Evolutionary conservation across 305 asterid genomes (phyloP).

Genomic region (Plantago coronopus): DNA sequence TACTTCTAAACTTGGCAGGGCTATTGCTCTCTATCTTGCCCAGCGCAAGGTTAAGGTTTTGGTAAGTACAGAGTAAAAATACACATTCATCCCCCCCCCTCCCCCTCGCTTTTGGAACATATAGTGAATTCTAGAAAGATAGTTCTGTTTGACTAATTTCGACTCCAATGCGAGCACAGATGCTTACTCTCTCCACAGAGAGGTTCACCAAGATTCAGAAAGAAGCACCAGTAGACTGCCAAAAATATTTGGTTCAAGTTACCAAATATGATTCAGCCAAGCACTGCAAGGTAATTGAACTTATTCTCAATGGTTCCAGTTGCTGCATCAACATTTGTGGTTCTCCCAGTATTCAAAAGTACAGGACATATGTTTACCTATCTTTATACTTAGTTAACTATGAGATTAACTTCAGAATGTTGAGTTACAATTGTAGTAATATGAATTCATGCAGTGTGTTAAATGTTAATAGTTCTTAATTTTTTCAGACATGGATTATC

Average conservation of each 20-base stretch:
- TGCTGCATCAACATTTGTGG: background rate
- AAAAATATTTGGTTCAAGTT: slow-evolving; percentile 64
- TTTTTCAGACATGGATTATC: slow-evolving; percentile 52
- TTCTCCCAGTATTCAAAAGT: too few species aligned
- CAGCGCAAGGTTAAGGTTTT: slow-evolving; percentile 54
- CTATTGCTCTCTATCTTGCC: slow-evolving; percentile 67
- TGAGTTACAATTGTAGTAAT: slow-evolving; percentile 28
- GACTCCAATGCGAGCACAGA: slow-evolving; percentile 32
- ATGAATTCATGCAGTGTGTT: slow-evolving; percentile 32
- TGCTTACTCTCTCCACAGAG: slow-evolving; percentile 75
- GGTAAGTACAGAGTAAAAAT: slow-evolving; percentile 35
- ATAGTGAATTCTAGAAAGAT: too few species aligned
- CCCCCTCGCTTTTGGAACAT: too few species aligned
- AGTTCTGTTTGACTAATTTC: background rate
- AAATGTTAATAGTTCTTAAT: background rate
- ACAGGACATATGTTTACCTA: too few species aligned
- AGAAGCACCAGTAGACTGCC: slow-evolving; percentile 60
- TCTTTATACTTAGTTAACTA: too few species aligned
- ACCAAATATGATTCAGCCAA: slow-evolving; percentile 65
- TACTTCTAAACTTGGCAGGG: slow-evolving; percentile 89
- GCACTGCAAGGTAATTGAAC: slow-evolving; percentile 57
- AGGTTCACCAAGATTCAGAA: slow-evolving; percentile 73
- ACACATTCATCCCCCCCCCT: background rate
- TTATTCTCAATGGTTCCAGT: background rate
- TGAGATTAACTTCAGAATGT: background rate